Percentiles rank a stretch among this genome's conserved stretches.
Evolutionary conservation across 1,284 basidiomycete species (phyloP).

Genomic region (Coniophora puteana): DNA sequence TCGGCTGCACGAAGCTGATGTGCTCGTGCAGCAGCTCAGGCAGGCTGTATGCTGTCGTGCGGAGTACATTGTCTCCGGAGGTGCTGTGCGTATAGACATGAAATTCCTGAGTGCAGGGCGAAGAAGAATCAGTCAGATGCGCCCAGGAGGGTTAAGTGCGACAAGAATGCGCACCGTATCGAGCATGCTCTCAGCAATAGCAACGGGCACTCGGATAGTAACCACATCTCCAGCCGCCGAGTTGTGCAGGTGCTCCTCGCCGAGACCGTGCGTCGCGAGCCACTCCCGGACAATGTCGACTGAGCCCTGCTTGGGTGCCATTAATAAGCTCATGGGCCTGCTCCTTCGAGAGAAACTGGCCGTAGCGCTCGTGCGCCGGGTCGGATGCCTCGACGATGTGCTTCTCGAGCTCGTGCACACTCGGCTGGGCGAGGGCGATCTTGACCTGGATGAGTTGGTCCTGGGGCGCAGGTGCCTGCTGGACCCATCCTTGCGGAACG

Average conservation of each 20-base stretch:
- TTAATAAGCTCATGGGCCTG: slow-evolving; percentile 44
- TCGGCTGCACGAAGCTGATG: slow-evolving; percentile 64
- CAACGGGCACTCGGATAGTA: slow-evolving; percentile 49
- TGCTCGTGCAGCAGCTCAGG: slow-evolving; percentile 54
- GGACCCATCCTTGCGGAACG: slow-evolving; percentile 49
- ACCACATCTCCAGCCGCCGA: slow-evolving; percentile 53
- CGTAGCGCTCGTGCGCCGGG: slow-evolving; percentile 32
- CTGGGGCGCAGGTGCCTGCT: slow-evolving; percentile 38
- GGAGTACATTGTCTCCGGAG: slow-evolving; percentile 46
- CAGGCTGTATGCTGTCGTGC: slow-evolving; percentile 61
- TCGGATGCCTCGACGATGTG: slow-evolving; percentile 49
- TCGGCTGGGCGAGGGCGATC: slow-evolving; percentile 60
- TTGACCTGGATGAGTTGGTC: slow-evolving; percentile 51
- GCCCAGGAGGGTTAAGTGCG: too few species aligned
- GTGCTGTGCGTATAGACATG: slow-evolving; percentile 51
- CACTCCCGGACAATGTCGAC: slow-evolving; percentile 48
- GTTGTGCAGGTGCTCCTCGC: slow-evolving; percentile 26
- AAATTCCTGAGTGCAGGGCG: slow-evolving; percentile 58
- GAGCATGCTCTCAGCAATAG: slow-evolving; percentile 54
- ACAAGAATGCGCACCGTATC: slow-evolving; percentile 25
- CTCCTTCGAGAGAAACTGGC: slow-evolving; percentile 45
- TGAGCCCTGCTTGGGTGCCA: slow-evolving; percentile 48
- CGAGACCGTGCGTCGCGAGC: slow-evolving; percentile 49
- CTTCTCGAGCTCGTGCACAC: slow-evolving; percentile 50
- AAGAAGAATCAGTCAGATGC: too few species aligned